Percentiles rank a stretch among this genome's conserved stretches.
Conservation (phyloP, 139 green algal species). For the Picochlorum sp. region DNA sequence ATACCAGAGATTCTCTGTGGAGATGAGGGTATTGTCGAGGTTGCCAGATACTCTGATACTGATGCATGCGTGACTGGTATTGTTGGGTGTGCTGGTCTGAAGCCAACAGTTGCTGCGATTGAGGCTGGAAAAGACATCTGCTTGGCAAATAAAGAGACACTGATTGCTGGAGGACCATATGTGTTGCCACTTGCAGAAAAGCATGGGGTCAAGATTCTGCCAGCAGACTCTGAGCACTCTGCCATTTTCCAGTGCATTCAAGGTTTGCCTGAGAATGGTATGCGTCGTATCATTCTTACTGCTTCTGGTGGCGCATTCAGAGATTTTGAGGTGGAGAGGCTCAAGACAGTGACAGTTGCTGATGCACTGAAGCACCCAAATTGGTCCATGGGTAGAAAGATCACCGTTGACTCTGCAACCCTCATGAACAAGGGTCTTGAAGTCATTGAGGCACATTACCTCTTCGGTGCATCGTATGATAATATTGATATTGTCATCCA, state of each 20-base stretch:
- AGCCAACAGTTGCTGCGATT: conserved; percentile 94
- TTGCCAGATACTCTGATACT: conserved; percentile 42
- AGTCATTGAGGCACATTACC: conserved; percentile 99
- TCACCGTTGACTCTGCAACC: conserved; percentile 94
- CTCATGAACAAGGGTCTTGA: conserved; percentile 99
- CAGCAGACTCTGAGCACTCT: conserved; percentile 94
- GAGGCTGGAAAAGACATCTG: conserved; percentile 96
- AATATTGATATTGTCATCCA: conserved; percentile 99
- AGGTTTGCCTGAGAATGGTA: conserved; percentile 85
- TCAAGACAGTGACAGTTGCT: conserved; percentile 60
- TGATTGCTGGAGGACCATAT: conserved; percentile 89
- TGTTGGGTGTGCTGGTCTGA: conserved; percentile 92
- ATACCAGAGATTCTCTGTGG: conserved; percentile 88
- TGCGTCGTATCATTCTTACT: conserved; percentile 96
- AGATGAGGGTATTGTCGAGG: conserved; percentile 75
- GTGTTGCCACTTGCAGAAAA: conserved; percentile 88
- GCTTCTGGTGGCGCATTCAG: conserved; percentile 96
- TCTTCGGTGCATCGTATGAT: conserved; percentile 94
- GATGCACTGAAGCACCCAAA: conserved; percentile 84
- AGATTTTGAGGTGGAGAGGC: conserved; percentile 86
- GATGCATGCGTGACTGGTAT: conserved; percentile 72
- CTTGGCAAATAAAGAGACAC: conserved; percentile 99
- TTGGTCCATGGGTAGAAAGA: conserved; percentile 97
- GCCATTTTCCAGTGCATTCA: conserved; percentile 97
- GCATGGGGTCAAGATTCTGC: conserved; percentile 89